phyloP scores from a whole-genome alignment of 306 rosid genomes.

The Medicago truncatula region MtrunA17r5.0-ANR NC_053044.1:58385501-58386000 shows the following conservation, averaged over 20 bases:
- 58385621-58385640: not conserved
- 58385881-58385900: conserved; percentile 72
- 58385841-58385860: conserved; percentile 60
- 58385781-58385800: conserved; percentile 75
- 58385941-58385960: conserved; percentile 76
- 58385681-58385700: too few relatives aligned
- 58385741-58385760: conserved; percentile 44
- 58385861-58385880: conserved; percentile 73
- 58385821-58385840: conserved; percentile 54
- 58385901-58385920: conserved; percentile 78
- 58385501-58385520: too few relatives aligned
- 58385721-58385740: conserved; percentile 56
- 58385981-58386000: conserved; percentile 68
- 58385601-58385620: too few relatives aligned
- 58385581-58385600: too few relatives aligned
- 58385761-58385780: conserved; percentile 64
- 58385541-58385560: too few relatives aligned
- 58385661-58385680: not conserved
- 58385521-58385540: too few relatives aligned
- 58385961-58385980: conserved; percentile 83
- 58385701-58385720: conserved; percentile 47
- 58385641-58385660: not conserved
- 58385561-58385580: too few relatives aligned
- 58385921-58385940: conserved; percentile 60
- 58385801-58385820: conserved; percentile 64